These are phyloP conservation scores for Rosa hybrid DNA, from an alignment of 331 rosid genomes.

Conservation along the genomic window DNA sequence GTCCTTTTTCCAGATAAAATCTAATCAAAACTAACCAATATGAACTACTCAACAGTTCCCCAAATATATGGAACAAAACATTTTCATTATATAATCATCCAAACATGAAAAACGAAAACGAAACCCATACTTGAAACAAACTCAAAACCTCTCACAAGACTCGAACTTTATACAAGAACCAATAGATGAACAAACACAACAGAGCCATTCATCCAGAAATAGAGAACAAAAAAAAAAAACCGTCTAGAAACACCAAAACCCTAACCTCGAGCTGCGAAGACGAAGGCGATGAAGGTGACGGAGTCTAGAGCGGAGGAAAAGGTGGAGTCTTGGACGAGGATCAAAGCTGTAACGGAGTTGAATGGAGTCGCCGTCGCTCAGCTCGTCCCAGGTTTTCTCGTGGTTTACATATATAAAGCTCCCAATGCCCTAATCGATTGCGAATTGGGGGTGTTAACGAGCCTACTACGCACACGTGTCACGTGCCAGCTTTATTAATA, in stretches of 20 bases:
- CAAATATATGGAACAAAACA: no score
- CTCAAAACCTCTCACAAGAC: background rate
- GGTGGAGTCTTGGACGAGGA: background rate
- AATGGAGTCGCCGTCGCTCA: constrained; percentile 12
- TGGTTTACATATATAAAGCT: constrained; percentile 19
- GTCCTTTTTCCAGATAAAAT: background rate
- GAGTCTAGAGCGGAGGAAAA: background rate
- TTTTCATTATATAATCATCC: background rate
- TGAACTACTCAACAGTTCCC: background rate
- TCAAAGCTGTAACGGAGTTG: constrained; percentile 13
- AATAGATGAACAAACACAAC: background rate
- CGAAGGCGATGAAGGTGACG: background rate
- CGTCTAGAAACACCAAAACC: background rate
- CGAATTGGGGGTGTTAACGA: background rate
- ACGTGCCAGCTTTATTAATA: background rate
- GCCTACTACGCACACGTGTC: constrained; percentile 20
- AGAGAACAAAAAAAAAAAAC: no score
- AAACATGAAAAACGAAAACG: background rate
- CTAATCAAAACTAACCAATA: background rate
- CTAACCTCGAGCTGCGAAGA: constrained; percentile 6
- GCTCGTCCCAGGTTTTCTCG: background rate
- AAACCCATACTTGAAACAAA: background rate
- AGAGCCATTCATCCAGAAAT: background rate
- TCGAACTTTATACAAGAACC: background rate
- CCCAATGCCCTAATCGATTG: constrained; percentile 22